These are phyloP conservation scores for Castanopsis chinensis DNA, from an alignment of 306 rosid species.

Conservation along the genomic window DNA sequence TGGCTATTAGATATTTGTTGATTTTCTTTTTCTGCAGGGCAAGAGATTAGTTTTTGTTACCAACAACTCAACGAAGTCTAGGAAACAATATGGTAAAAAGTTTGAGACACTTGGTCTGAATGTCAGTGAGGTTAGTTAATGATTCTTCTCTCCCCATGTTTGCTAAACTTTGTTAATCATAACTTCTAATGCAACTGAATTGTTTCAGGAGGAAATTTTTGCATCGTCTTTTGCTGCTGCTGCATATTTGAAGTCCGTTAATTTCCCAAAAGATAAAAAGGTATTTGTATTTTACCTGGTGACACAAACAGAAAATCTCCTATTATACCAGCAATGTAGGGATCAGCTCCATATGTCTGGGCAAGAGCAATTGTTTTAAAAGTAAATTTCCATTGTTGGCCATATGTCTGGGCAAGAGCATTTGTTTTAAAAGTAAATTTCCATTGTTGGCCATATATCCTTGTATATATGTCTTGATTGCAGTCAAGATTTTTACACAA, in stretches of 20 bases:
- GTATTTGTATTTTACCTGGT: constrained; percentile 30
- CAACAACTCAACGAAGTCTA: constrained; percentile 96
- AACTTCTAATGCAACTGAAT: constrained; percentile 11
- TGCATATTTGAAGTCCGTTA: constrained; percentile 84
- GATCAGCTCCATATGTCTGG: neutral
- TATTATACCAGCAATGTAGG: neutral
- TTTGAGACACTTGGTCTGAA: constrained; percentile 92
- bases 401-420: neutral
- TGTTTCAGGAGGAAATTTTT: constrained; percentile 89
- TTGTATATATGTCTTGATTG: neutral
- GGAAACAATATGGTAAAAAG: constrained; percentile 99
- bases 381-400: neutral
- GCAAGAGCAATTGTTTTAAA: neutral
- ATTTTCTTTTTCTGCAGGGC: constrained; percentile 50
- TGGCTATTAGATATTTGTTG: constrained; percentile 6
- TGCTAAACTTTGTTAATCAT: constrained; percentile 7
- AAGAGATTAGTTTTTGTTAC: constrained; percentile 96
- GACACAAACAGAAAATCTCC: constrained; percentile 5
- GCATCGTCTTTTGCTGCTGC: constrained; percentile 99
- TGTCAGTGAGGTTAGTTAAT: constrained; percentile 69
- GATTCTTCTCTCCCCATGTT: constrained; percentile 12
- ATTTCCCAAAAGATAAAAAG: constrained; percentile 94
- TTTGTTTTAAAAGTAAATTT: neutral
- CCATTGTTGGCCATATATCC: neutral
- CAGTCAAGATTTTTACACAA: neutral